phyloP scores from a whole-genome alignment of 352 stramenopile species.

The Thalassiosira delicatula region DNA sequence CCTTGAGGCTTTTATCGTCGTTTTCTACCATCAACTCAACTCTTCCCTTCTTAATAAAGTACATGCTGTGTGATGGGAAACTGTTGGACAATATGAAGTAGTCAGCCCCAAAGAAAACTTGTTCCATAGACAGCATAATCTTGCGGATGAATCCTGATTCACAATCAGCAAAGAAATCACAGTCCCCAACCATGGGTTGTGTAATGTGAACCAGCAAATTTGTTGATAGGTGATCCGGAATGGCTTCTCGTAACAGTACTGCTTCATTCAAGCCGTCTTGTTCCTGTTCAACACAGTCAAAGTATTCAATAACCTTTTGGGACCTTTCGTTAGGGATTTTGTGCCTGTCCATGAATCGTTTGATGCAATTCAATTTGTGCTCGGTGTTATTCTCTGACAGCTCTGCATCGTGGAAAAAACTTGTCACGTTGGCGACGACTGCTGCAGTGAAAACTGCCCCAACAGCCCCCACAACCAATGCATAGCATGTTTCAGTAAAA shows the following conservation, averaged over 20 bases:
- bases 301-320: conserved; percentile 64
- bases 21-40: conserved; percentile 60
- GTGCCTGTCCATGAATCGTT: conserved; percentile 68
- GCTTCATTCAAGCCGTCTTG: conserved; percentile 68
- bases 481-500: conserved; percentile 67
- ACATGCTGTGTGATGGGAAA: conserved; percentile 62
- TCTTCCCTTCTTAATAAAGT: conserved; percentile 73
- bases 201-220: conserved; percentile 71
- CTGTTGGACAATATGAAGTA: conserved; percentile 58
- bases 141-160: conserved; percentile 65
- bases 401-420: conserved; percentile 71
- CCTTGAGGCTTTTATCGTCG: conserved; percentile 31
- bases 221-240: conserved; percentile 54
- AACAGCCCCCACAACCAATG: conserved; percentile 59
- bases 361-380: conserved; percentile 69
- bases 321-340: conserved; percentile 49
- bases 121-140: conserved; percentile 68
- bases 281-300: conserved; percentile 70
- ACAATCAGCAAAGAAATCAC: conserved; percentile 63
- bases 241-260: conserved; percentile 45
- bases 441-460: conserved; percentile 67
- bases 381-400: conserved; percentile 72
- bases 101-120: conserved; percentile 56
- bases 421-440: conserved; percentile 74
- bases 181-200: conserved; percentile 61